These are phyloP conservation scores for Ascochyta viciae-villosae DNA, from an alignment of 2,329 filamentous ascomycete genomes.

Conservation along the genomic window DNA sequence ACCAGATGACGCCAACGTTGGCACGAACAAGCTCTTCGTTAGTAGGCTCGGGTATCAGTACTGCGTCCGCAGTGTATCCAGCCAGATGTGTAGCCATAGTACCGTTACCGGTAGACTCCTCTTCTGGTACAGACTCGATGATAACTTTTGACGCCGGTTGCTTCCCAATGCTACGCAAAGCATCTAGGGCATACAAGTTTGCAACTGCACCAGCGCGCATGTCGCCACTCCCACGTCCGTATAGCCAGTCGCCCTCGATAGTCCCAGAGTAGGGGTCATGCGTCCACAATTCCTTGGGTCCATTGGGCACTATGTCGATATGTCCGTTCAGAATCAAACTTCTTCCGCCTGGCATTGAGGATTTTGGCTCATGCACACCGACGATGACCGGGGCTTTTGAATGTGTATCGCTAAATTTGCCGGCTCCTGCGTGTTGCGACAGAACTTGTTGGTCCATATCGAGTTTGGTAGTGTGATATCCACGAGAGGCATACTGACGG, in stretches of 20 bases:
- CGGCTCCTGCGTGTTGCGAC: slow-evolving; percentile 21
- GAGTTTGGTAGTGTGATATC: slow-evolving; percentile 21
- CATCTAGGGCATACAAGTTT: slow-evolving; percentile 28
- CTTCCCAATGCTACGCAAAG: slow-evolving; percentile 26
- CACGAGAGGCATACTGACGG: slow-evolving; percentile 19
- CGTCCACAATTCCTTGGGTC: slow-evolving; percentile 27
- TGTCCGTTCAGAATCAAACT: slow-evolving; percentile 31
- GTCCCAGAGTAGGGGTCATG: slow-evolving; percentile 25
- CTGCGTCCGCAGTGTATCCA: slow-evolving; percentile 29
- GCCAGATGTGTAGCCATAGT: slow-evolving; percentile 28
- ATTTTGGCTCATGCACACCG: slow-evolving; percentile 18
- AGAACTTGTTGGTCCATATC: slow-evolving; percentile 21
- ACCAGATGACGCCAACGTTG: slow-evolving; percentile 32
- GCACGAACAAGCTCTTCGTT: slow-evolving; percentile 29
- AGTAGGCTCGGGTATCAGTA: slow-evolving; percentile 26
- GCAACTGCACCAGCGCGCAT: slow-evolving; percentile 29
- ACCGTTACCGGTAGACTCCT: slow-evolving; percentile 30
- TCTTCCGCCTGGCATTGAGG: slow-evolving; percentile 17
- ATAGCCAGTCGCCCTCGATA: slow-evolving; percentile 31
- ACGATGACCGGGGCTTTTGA: slow-evolving; percentile 23
- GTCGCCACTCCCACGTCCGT: slow-evolving; percentile 26
- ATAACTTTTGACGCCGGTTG: slow-evolving; percentile 29
- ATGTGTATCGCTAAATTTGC: slow-evolving; percentile 19
- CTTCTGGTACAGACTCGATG: slow-evolving; percentile 29
- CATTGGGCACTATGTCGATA: slow-evolving; percentile 30